Evolutionary conservation across 2,329 filamentous ascomycete genomes (phyloP), one percentile per base, ranked within the genome.

Genomic region (Rachicladosporium sp.): DNA sequence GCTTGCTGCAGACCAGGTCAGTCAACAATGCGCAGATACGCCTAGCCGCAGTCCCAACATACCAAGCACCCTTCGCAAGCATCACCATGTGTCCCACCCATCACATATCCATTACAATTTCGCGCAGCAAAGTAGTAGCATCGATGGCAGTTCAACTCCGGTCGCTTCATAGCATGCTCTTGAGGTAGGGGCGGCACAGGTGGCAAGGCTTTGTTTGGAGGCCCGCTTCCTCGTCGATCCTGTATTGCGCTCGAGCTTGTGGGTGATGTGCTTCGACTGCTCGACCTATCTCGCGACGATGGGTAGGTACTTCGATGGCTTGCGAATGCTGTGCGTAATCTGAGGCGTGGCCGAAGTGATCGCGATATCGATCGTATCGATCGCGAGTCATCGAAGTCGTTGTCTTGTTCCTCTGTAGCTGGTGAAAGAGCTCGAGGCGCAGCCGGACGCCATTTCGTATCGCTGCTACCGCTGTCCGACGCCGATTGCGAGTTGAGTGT

Each of bases 61-160:
- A 47, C 45, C 31, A 46, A 44, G 34, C 49, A 51, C 19, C 45
- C 48, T 41, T 60, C 57, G 34, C 57, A 60, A 9, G 57, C 51
- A 42, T 59, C 56, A 6, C 56, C 55, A 19, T 47, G 43, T 11
- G 47, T 43, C 12, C 57, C 56, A 10, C 54, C 54, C 35, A 60
- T 49, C 13, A 59, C 55, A 45, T 51, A 60, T 15, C 57, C 57
- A 33, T 57, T 53, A 46, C 57, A 60, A 40, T 58, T 54, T 19
- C 57, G 49, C 21, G 57, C 55, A 12, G 49, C 51, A 42, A 51
- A 58, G 49, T 60, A 60, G 43, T 60, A 59, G 49, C 57, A 60
- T n/a, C 50, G 52, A 32, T 53, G 51, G 37, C 54, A 60, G 31
- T 45, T 54, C 10, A 59, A 42, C 35, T 59, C 56, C n/a, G 49